Conservation (phyloP, 1,284 basidiomycete species). For the Cutaneotrichosporon sp. region DNA sequence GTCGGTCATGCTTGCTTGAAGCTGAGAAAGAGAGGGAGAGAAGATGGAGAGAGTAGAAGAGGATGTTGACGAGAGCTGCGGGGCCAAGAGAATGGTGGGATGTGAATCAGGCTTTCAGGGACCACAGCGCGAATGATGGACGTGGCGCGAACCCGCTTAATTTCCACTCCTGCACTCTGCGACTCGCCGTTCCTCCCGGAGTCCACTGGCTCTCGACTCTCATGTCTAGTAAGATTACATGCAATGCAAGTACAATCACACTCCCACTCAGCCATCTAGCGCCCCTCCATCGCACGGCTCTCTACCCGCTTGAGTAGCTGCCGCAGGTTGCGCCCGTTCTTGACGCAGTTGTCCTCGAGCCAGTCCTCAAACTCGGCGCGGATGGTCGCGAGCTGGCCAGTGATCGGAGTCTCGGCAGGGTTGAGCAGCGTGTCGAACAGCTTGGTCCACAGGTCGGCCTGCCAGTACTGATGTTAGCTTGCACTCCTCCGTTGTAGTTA, state of each 20-base stretch:
- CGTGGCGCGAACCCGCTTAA: neutral
- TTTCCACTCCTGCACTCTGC: neutral
- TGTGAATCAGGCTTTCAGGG: slow-evolving; percentile 8
- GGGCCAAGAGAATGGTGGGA: neutral
- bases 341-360: slow-evolving; percentile 73
- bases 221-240: neutral
- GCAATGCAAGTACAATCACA: neutral
- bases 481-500: neutral
- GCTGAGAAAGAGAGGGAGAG: neutral
- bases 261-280: neutral
- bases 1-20: neutral
- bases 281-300: slow-evolving; percentile 35
- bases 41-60: neutral
- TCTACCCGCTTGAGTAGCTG: slow-evolving; percentile 62
- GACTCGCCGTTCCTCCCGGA: neutral
- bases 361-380: slow-evolving; percentile 82
- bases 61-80: neutral
- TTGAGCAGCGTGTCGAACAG: slow-evolving; percentile 89
- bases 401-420: slow-evolving; percentile 71
- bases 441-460: slow-evolving; percentile 78
- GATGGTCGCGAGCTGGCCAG: slow-evolving; percentile 65
- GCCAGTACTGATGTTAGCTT: slow-evolving; percentile 70
- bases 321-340: slow-evolving; percentile 83
- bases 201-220: no score
- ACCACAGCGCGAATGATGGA: neutral